Conservation (phyloP, 2,329 filamentous ascomycete genomes). For the Beauveria rudraprayagi region DNA sequence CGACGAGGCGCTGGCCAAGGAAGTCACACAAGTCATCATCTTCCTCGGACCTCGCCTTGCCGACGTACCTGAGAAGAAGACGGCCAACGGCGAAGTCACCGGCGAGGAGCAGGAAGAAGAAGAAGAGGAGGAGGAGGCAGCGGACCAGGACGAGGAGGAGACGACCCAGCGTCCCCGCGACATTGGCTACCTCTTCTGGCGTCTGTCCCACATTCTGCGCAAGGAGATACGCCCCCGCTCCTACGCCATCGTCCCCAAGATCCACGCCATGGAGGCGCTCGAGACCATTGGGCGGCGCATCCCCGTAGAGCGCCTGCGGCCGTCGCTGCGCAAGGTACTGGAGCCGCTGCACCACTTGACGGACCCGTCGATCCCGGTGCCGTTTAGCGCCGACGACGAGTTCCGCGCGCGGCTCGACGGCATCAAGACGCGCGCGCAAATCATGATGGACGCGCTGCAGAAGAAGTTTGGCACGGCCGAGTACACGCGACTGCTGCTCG, state of each 20-base stretch:
- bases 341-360: slow-evolving; percentile 71
- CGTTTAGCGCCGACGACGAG: slow-evolving; percentile 60
- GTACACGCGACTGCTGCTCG: slow-evolving; percentile 67
- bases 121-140: slow-evolving; percentile 27
- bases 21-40: slow-evolving; percentile 72
- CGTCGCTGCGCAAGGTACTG: slow-evolving; percentile 54
- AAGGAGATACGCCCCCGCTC: slow-evolving; percentile 61
- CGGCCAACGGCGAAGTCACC: slow-evolving; percentile 42
- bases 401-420: slow-evolving; percentile 64
- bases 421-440: slow-evolving; percentile 63
- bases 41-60: slow-evolving; percentile 62
- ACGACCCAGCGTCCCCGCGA: slow-evolving; percentile 22
- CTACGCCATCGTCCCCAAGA: slow-evolving; percentile 62
- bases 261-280: slow-evolving; percentile 66
- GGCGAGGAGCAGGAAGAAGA: slow-evolving; percentile 22
- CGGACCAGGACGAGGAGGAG: slow-evolving; percentile 29
- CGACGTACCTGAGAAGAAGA: slow-evolving; percentile 21
- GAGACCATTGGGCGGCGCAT: slow-evolving; percentile 60
- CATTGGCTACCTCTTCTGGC: slow-evolving; percentile 69
- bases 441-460: slow-evolving; percentile 75
- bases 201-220: slow-evolving; percentile 70
- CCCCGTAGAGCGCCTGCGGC: slow-evolving; percentile 45
- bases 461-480: slow-evolving; percentile 72
- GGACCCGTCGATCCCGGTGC: slow-evolving; percentile 64
- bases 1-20: slow-evolving; percentile 66